A percentile compares a stretch with the other conserved stretches of the same genome.
phyloP scores from a whole-genome alignment of 164 flowering plant species.

The Nymphaea colorata region DNA sequence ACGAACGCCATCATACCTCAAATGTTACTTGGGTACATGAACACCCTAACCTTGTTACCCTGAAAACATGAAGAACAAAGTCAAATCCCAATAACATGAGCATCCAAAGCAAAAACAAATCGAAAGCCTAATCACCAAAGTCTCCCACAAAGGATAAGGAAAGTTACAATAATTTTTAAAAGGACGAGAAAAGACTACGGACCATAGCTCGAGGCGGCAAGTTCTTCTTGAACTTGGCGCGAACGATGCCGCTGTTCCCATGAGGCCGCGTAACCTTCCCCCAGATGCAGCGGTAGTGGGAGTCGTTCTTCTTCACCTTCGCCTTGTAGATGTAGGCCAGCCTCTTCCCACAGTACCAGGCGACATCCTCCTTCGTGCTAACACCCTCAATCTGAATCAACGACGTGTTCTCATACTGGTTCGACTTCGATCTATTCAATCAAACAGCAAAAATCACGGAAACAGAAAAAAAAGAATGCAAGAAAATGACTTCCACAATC shows the following conservation, averaged over 20 bases:
- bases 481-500: neutral
- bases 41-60: slow-evolving; percentile 3
- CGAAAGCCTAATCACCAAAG: neutral
- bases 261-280: slow-evolving; percentile 10
- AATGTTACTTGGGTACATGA: slow-evolving; percentile 4
- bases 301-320: slow-evolving; percentile 10
- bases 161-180: neutral
- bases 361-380: slow-evolving; percentile 9
- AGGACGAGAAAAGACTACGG: neutral
- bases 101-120: neutral
- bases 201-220: slow-evolving; percentile 11
- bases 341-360: slow-evolving; percentile 10
- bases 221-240: slow-evolving; percentile 11
- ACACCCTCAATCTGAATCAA: slow-evolving; percentile 10
- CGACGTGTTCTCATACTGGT: slow-evolving; percentile 7
- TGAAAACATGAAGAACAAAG: neutral
- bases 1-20: neutral
- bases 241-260: slow-evolving; percentile 8
- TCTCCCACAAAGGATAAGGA: neutral
- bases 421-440: slow-evolving; percentile 6
- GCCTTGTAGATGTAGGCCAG: slow-evolving; percentile 14
- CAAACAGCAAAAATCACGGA: neutral
- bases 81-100: neutral
- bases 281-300: slow-evolving; percentile 8
- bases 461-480: neutral